phyloP scores from a whole-genome alignment of 1,139 yeast species.

The Hansenula lynferdii region DNA sequence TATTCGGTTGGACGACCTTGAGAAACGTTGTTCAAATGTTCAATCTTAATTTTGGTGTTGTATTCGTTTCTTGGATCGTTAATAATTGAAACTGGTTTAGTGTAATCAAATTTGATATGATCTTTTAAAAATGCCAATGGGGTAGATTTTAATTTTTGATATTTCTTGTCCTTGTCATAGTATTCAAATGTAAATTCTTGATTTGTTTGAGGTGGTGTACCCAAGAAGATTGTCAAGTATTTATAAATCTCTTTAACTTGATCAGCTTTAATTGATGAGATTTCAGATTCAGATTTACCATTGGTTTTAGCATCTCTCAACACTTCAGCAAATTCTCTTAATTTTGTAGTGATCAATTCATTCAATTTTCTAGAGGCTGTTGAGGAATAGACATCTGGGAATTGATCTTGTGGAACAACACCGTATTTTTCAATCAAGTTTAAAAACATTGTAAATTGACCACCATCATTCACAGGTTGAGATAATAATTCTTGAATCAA shows the following conservation, averaged over 20 bases:
- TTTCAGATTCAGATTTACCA: slow-evolving; percentile 23
- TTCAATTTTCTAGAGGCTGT: slow-evolving; percentile 54
- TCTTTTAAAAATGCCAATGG: slow-evolving; percentile 60
- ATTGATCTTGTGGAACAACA: slow-evolving; percentile 63
- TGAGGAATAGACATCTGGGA: slow-evolving; percentile 70
- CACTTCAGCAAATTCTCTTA: slow-evolving; percentile 70
- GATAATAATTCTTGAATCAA: slow-evolving; percentile 55
- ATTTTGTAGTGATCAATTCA: slow-evolving; percentile 55
- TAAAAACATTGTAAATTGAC: slow-evolving; percentile 80
- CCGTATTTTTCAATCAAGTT: slow-evolving; percentile 76
- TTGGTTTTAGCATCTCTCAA: slow-evolving; percentile 43
- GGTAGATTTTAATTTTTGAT: slow-evolving; percentile 46
- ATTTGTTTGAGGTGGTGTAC: slow-evolving; percentile 69
- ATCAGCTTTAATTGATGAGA: slow-evolving; percentile 12
- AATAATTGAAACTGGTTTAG: slow-evolving; percentile 58
- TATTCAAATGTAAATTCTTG: slow-evolving; percentile 71
- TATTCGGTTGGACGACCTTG: slow-evolving; percentile 67
- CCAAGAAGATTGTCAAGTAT: slow-evolving; percentile 61
- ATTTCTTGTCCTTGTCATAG: slow-evolving; percentile 65
- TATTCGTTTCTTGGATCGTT: slow-evolving; percentile 77
- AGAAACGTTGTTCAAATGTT: slow-evolving; percentile 64
- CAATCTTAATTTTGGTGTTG: slow-evolving; percentile 60
- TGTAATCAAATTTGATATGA: slow-evolving; percentile 46
- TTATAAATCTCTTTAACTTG: slow-evolving; percentile 52
- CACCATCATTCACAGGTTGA: slow-evolving; percentile 75